Base-by-base conservation (phyloP, 2,329 filamentous ascomycete species). In the Cadophora sp. region DNA sequence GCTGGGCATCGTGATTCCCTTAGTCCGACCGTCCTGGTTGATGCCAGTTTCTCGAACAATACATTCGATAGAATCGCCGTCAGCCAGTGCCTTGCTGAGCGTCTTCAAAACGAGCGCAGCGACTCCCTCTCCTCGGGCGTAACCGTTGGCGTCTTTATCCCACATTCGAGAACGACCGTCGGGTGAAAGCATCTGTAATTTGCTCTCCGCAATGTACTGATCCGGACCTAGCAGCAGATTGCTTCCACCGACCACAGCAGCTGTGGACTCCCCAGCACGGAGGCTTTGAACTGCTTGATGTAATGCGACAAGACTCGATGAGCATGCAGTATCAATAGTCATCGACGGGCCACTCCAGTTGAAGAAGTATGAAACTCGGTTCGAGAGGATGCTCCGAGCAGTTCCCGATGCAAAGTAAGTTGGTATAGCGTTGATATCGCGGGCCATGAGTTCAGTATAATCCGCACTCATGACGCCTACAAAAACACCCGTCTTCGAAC, bases 71-170 rank as follows among this genome's bases (percentile, higher is more conserved):
- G 83, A 83, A 74, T 91, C 87, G 16, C 86, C 85, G 71, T 87
- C 85, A 12, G 79, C 79, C 8, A 91, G 71, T 0, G 89, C 89
- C 73, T 88, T 84, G 5, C 80, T 79, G 0, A 91, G 77, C 1
- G 82, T 82, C 76, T 91, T 91, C 53, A 91, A 73, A 2, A 90
- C 73, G 0, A 91, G 77, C 9, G 86, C 81, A 0, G 83, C 86
- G 29, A 86, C 80, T 0, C 88, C 89, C 71, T 92, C 58, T 43
- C 88, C 89, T 37, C 88, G 81, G 0, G 84, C 87, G 73, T 91
- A 91, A 0, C 89, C 89, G 67, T 88, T 84, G 19, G 87, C 89
- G 1, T 83, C 80, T 12, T 80, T 72, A 69, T 90, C 88, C 71
- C 87, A 89, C 7, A 84, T 84, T 64, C 82, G 34, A 8, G 27